phyloP scores from a whole-genome alignment of 495 filamentous ascomycete genomes.

The Talaromyces trachyspermus region DNA sequence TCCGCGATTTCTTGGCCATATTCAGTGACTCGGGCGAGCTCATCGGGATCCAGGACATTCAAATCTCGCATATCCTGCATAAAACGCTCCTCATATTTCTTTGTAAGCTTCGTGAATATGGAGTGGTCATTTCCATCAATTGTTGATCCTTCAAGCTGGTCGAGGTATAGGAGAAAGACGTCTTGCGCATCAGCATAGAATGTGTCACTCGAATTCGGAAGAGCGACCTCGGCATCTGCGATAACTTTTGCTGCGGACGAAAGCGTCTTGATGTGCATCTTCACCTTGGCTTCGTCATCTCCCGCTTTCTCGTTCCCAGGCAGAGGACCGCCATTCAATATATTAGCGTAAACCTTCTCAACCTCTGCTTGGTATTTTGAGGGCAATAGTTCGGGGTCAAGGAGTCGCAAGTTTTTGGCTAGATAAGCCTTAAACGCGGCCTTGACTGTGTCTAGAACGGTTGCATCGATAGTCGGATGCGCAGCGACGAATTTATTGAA shows the following conservation, averaged over 20 bases:
- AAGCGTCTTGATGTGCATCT: constrained; percentile 86
- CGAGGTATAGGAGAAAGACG: constrained; percentile 80
- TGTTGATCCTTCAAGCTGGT: constrained; percentile 63
- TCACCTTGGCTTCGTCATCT: constrained; percentile 78
- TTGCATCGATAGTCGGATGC: constrained; percentile 41
- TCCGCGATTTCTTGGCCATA: constrained; percentile 77
- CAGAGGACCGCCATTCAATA: constrained; percentile 45
- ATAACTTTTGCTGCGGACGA: constrained; percentile 53
- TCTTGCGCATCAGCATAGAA: constrained; percentile 51
- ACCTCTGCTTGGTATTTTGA: constrained; percentile 46
- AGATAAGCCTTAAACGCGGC: constrained; percentile 68
- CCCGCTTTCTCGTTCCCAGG: constrained; percentile 55
- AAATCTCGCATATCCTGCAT: constrained; percentile 75
- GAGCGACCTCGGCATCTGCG: constrained; percentile 26
- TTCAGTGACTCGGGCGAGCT: constrained; percentile 80
- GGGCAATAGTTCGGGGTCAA: constrained; percentile 35
- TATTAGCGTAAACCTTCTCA: constrained; percentile 53
- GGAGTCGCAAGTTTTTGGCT: constrained; percentile 64
- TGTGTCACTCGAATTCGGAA: constrained; percentile 38
- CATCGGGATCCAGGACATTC: constrained; percentile 78
- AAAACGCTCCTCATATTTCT: constrained; percentile 76
- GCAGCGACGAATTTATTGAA: constrained; percentile 46
- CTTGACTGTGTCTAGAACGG: constrained; percentile 47
- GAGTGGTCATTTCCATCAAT: constrained; percentile 68
- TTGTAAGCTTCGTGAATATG: constrained; percentile 74